Percentiles rank a stretch among this genome's conserved stretches.
phyloP scores from a whole-genome alignment of 208 protist genomes.

The Trypanosoma avium region DNA sequence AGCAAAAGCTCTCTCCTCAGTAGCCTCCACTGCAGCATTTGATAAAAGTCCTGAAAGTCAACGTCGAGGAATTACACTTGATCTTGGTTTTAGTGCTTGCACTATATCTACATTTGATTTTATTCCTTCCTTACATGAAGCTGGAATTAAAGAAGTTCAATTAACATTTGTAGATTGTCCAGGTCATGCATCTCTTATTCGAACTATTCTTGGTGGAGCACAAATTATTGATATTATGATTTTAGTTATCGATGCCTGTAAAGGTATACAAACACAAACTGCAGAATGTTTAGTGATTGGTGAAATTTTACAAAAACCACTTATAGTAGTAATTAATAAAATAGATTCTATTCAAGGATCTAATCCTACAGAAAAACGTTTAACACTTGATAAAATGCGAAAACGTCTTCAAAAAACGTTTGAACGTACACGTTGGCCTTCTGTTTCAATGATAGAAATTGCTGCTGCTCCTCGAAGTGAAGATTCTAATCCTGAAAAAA shows the following conservation, averaged over 20 bases:
- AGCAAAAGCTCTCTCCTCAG: conserved; percentile 91
- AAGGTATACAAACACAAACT: conserved; percentile 99
- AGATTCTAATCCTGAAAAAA: background rate
- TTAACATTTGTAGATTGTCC: conserved; percentile 98
- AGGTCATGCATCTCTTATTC: conserved; percentile 97
- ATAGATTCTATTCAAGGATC: conserved; percentile 80
- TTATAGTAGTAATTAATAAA: conserved; percentile 98
- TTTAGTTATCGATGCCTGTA: conserved; percentile 96
- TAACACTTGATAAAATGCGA: conserved; percentile 46
- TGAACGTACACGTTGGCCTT: conserved; percentile 70
- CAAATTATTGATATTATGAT: conserved; percentile 99
- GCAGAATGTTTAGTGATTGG: conserved; percentile 93
- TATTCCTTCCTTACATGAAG: conserved; percentile 23
- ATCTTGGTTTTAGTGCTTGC: conserved; percentile 97
- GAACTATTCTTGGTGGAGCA: conserved; percentile 97
- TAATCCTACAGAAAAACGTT: conserved; percentile 26
- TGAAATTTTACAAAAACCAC: conserved; percentile 68
- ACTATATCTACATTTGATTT: conserved; percentile 21
- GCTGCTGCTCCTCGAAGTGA: conserved; percentile 52
- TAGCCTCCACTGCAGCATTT: conserved; percentile 95
- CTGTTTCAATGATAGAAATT: conserved; percentile 66
- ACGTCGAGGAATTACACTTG: conserved; percentile 97
- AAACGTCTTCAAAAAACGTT: conserved; percentile 58
- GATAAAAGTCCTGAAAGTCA: conserved; percentile 98
- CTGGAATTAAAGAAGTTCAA: conserved; percentile 41